Conservation (phyloP, 352 stramenopile species). For the Pythium folliculosum region DNA sequence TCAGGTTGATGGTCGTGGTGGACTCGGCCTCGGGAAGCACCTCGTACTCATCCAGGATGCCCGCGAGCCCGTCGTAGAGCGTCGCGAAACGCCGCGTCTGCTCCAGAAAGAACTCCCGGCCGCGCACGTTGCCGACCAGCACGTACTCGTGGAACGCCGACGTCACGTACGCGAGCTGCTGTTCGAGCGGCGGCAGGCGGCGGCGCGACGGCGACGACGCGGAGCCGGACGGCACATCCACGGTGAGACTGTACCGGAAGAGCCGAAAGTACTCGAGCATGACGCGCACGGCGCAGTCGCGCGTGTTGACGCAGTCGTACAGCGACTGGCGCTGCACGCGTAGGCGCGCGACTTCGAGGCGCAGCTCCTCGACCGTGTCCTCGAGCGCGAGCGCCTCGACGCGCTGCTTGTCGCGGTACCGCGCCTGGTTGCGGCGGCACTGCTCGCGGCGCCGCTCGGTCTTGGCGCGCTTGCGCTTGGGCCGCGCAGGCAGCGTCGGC, state of each 20-base stretch:
- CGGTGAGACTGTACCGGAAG: slow-evolving; percentile 6
- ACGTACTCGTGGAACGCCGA: slow-evolving; percentile 1
- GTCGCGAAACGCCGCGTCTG: slow-evolving; percentile 7
- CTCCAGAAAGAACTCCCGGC: slow-evolving; percentile 6
- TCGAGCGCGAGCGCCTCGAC: slow-evolving; percentile 1
- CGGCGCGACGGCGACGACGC: neutral
- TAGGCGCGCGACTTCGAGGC: slow-evolving; percentile 4
- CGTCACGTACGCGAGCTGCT: slow-evolving; percentile 9
- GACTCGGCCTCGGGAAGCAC: neutral
- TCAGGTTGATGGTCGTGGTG: neutral
- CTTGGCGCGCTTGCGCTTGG: slow-evolving; percentile 43
- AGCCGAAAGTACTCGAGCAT: slow-evolving; percentile 9
- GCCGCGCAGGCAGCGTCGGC: slow-evolving; percentile 10
- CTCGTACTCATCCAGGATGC: neutral
- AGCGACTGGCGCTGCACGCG: neutral
- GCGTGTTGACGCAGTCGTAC: neutral
- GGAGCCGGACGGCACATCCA: neutral
- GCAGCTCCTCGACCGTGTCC: slow-evolving; percentile 1
- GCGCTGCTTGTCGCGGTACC: slow-evolving; percentile 38
- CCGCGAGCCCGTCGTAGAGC: neutral
- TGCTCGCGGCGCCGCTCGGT: slow-evolving; percentile 53
- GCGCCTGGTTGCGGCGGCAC: slow-evolving; percentile 56
- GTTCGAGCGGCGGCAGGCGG: neutral
- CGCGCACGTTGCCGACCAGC: neutral
- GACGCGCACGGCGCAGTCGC: neutral